These are phyloP conservation scores for Kurtzmaniella quercitrusa DNA, from an alignment of 1,139 yeast species.

Conservation along the genomic window DNA sequence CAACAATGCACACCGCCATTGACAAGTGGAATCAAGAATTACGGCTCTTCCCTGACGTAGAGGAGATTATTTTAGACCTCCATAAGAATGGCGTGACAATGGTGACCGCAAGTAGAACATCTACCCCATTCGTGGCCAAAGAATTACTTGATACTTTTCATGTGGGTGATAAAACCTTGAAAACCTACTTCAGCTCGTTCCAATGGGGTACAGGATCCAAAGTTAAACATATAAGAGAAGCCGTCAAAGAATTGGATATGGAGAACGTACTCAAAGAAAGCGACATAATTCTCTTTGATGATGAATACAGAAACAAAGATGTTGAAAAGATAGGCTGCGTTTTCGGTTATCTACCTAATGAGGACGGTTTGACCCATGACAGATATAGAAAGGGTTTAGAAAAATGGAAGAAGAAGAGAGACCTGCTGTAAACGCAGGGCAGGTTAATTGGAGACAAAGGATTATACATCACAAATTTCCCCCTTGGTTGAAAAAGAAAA, in stretches of 20 bases:
- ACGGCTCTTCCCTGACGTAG: conserved; percentile 59
- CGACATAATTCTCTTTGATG: conserved; percentile 64
- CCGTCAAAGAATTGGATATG: conserved; percentile 37
- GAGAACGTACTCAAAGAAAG: conserved; percentile 40
- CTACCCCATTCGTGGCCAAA: conserved; percentile 59
- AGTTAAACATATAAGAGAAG: conserved; percentile 49
- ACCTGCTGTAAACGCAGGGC: neutral
- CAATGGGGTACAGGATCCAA: conserved; percentile 74
- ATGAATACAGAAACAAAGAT: conserved; percentile 63
- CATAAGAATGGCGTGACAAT: conserved; percentile 40
- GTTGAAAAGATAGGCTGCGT: conserved; percentile 60
- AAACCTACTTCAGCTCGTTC: conserved; percentile 44
- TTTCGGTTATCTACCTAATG: conserved; percentile 49
- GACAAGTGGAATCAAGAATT: conserved; percentile 50
- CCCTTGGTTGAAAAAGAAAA: too few relatives aligned
- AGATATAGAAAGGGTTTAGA: conserved; percentile 43
- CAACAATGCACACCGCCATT: conserved; percentile 19
- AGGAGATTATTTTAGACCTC: conserved; percentile 46
- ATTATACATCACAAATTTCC: too few relatives aligned
- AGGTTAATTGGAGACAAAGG: neutral
- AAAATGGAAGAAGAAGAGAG: conserved; percentile 25
- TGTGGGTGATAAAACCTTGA: conserved; percentile 46
- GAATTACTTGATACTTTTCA: conserved; percentile 47
- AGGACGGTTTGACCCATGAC: conserved; percentile 47
- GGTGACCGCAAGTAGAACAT: conserved; percentile 67